Percentiles rank a stretch among this genome's conserved stretches.
These are phyloP conservation scores for Endocladia muricata DNA, from an alignment of 31 red algal genomes.

Conservation along the genomic window DNA sequence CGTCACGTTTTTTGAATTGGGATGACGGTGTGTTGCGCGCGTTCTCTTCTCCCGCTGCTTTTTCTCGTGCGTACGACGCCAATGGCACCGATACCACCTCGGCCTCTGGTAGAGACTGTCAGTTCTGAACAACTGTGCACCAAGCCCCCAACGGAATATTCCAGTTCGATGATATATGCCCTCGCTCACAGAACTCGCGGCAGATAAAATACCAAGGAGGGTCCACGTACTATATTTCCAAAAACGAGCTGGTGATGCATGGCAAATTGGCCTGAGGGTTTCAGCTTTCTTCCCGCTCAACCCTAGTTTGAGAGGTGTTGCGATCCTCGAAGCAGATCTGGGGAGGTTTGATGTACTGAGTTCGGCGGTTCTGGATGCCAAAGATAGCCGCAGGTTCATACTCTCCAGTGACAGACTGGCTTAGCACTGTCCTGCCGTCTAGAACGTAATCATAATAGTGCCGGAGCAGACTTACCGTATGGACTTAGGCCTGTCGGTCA, in stretches of 20 bases:
- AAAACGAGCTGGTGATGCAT: background rate
- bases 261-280: background rate
- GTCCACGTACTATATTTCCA: background rate
- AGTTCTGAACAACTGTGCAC: no score
- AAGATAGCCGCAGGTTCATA: no score
- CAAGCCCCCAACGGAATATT: background rate
- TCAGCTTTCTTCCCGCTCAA: background rate
- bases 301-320: background rate
- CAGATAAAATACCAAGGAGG: background rate
- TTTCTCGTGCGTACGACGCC: no score
- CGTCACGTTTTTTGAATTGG: background rate
- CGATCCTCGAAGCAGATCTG: background rate
- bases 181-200: background rate
- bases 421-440: no score
- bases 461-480: no score
- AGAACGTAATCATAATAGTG: no score
- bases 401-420: no score
- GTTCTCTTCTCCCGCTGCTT: background rate
- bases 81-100: background rate
- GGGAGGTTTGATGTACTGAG: background rate
- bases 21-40: background rate
- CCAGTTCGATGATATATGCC: constrained; percentile 8
- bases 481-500: no score
- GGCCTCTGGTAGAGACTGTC: background rate
- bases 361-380: background rate